Evolutionary conservation across 2,329 filamentous ascomycete genomes (phyloP), one percentile per base, ranked within the genome.

Genomic region (Chrysosporium keratinophilum): DNA sequence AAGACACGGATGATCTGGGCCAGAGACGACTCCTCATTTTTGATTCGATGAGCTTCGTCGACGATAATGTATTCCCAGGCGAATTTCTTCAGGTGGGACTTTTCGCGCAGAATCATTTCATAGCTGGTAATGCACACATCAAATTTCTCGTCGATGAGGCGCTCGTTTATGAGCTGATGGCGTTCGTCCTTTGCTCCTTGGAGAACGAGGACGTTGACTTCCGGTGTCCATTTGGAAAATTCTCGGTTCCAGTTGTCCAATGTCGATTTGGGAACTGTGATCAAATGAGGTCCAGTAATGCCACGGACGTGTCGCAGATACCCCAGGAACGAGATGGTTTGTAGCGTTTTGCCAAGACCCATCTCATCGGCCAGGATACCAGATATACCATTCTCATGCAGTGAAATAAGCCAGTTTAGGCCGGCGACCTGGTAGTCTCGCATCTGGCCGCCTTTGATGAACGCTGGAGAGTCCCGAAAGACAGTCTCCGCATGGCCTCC

Each of bases 61-160:
- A 98, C 95, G 62, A 98, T 95, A 70, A 98, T 98, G 71, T 98
- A 98, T 69, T 98, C 91, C 93, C 93, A 98, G 0, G 93, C 90
- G 68, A 98, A 95, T 70, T 97, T 97, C 74, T 93, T 95, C 61
- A 98, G 71, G 62, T 95, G 88, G 1, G 87, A 78, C 74, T 98
- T 97, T 67, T 98, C 93, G 55, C 93, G 83, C 11, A 98, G 77
- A 56, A 98, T 89, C 91, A 98, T 97, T 70, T 98, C 93, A 73
- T 98, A 98, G 69, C 90, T 96, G 12, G 93, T 98, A 67, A 98
- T 87, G 73, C 91, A 96, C 15, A 97, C 91, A 64, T 98, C 93
- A 62, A 98, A 98, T 60, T 95, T 88, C 68, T 96, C 89, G 56
- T 94, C 87, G 15, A 94, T 78, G n/a, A 98, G 77, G 3, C 88